Evolutionary conservation across 129 eudicot species (phyloP).

Genomic region (Daucus carota): DH1_v3.0 NC_030386.2:28707001-28707500

Average conservation of each 20-base stretch:
- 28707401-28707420: not conserved
- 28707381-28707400: not conserved
- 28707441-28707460: conserved; percentile 54
- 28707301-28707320: not conserved
- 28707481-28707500: conserved; percentile 40
- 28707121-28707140: conserved; percentile 25
- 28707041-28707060: conserved; percentile 34
- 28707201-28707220: not conserved
- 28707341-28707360: not conserved
- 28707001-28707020: conserved; percentile 26
- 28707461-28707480: conserved; percentile 39
- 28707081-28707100: conserved; percentile 45
- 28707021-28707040: conserved; percentile 28
- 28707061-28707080: conserved; percentile 31
- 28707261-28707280: not conserved
- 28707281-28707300: not conserved
- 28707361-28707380: not conserved
- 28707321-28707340: not conserved
- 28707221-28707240: not conserved
- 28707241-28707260: not conserved
- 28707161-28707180: not conserved
- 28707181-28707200: not conserved
- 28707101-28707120: conserved; percentile 34
- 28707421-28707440: conserved; percentile 49
- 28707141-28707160: not conserved